Evolutionary conservation across 2,329 filamentous ascomycete species (phyloP).

Genomic region (Venturiaceae sp.): DNA sequence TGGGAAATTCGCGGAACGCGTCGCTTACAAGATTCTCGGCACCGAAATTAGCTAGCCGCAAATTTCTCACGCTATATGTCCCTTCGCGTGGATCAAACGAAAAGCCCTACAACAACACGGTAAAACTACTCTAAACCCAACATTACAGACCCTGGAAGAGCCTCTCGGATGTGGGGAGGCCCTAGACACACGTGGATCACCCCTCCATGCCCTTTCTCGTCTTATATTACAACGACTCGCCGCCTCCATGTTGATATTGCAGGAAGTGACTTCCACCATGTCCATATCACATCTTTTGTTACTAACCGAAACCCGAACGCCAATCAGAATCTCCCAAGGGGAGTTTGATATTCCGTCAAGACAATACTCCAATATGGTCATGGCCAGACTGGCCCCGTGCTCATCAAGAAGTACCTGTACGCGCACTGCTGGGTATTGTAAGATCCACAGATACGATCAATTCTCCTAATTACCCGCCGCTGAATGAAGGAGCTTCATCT

Average conservation of each 20-base stretch:
- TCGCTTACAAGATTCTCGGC: no score
- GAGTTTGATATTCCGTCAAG: no score
- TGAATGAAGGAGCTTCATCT: background rate
- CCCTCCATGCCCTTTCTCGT: background rate
- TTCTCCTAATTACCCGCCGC: background rate
- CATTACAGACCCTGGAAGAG: background rate
- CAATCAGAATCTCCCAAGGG: background rate
- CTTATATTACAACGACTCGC: background rate
- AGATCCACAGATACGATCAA: background rate
- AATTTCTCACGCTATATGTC: background rate
- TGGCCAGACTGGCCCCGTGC: background rate
- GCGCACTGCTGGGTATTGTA: background rate
- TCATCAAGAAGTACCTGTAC: background rate
- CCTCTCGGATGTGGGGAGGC: background rate
- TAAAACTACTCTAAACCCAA: background rate
- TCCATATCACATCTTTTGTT: background rate
- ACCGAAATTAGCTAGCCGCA: no score
- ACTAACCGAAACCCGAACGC: background rate
- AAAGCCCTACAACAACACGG: background rate
- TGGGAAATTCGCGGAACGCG: no score
- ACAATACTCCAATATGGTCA: no score
- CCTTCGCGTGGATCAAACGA: background rate
- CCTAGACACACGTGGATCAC: background rate
- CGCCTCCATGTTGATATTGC: background rate
- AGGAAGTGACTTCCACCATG: background rate